Conservation (phyloP, 164 flowering plant genomes). For the Malania oleifera region DNA sequence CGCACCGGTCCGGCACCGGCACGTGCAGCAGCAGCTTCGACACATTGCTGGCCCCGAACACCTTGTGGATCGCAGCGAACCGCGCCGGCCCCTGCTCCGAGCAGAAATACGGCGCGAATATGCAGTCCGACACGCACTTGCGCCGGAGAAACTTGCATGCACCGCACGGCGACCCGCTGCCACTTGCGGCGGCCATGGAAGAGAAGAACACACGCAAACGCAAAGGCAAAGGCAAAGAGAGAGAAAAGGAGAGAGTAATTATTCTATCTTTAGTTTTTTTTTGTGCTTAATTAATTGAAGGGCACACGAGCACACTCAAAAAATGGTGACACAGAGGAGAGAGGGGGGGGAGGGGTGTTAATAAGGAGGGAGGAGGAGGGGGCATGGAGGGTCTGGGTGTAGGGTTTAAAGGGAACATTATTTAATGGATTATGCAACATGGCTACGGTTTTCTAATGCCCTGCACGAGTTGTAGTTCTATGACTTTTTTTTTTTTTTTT, state of each 20-base stretch:
- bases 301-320: conserved; percentile 59
- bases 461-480: background rate
- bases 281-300: no score
- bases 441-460: conserved; percentile 3
- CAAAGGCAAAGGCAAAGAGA: background rate
- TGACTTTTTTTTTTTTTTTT: conserved; percentile 14
- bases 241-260: background rate
- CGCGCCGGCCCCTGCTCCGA: conserved; percentile 88
- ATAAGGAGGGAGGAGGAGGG: conserved; percentile 14
- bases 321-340: conserved; percentile 30
- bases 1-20: conserved; percentile 74
- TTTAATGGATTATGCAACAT: conserved; percentile 36
- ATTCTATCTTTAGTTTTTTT: no score
- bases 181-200: conserved; percentile 25
- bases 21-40: conserved; percentile 74
- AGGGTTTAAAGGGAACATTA: conserved; percentile 68
- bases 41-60: conserved; percentile 96
- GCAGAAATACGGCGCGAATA: conserved; percentile 93
- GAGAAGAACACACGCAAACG: background rate
- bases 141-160: conserved; percentile 96
- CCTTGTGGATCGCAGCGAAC: conserved; percentile 96
- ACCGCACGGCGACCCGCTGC: conserved; percentile 84
- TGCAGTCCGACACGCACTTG: conserved; percentile 81
- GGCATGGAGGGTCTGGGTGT: conserved; percentile 49
- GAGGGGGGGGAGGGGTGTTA: background rate